Base-by-base conservation (phyloP, 108 stramenopile species). In the Parietichytrium sp. region DNA sequence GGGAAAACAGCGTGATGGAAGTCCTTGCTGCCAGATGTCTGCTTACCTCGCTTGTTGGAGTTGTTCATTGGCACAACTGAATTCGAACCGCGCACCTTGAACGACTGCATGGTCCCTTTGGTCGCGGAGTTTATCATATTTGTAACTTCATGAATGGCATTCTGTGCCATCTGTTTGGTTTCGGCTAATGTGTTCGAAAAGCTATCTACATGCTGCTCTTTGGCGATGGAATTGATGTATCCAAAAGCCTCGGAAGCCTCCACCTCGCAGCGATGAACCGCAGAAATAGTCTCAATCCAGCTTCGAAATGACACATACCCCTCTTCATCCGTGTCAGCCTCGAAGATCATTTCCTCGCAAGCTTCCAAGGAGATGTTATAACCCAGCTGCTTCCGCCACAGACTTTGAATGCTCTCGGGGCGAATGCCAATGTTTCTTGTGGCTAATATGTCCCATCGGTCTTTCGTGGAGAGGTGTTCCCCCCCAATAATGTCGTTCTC, bases 161-260 rank as follows among this genome's bases (percentile, higher is more conserved):
- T n/a, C n/a, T n/a, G n/a, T n/a, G n/a, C n/a, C n/a, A n/a, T n/a
- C n/a, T n/a, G n/a, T n/a, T n/a, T n/a, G n/a, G n/a, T n/a, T n/a
- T n/a, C n/a, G n/a, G n/a, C n/a, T n/a, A n/a, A n/a, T n/a, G n/a
- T n/a, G n/a, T n/a, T n/a, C n/a, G n/a, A n/a, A n/a, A n/a, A n/a
- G n/a, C n/a, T n/a, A n/a, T n/a, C n/a, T n/a, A n/a, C n/a, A n/a
- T n/a, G n/a, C n/a, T n/a, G n/a, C n/a, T n/a, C n/a, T n/a, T n/a
- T n/a, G n/a, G n/a, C n/a, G n/a, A n/a, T n/a, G n/a, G n/a, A n/a
- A n/a, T n/a, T n/a, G n/a, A n/a, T n/a, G n/a, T n/a, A n/a, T n/a
- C n/a, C n/a, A n/a, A n/a, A n/a, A n/a, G n/a, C n/a, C n/a, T 72
- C 61, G 16, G 61, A 13, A 6, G 38, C 61, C 42, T 72, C 61